Evolutionary conservation across 192 early-diverging fungal species (phyloP).

Genomic region (Dissophora ornata): DNA sequence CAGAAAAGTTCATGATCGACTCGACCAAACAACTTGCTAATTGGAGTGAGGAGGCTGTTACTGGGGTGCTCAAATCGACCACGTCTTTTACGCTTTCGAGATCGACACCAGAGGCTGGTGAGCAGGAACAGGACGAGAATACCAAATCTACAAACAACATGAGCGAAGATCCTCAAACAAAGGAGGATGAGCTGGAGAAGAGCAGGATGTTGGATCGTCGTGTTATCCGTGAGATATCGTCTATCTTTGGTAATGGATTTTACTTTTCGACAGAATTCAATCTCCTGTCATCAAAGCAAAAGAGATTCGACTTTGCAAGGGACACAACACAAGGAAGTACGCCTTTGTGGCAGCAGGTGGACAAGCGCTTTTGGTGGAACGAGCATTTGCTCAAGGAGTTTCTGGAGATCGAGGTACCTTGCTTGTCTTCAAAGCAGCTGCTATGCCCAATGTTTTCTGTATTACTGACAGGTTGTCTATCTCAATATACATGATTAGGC

Average conservation of each 20-base stretch:
- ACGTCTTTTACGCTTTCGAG: constrained; percentile 20
- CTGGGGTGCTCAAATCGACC: constrained; percentile 29
- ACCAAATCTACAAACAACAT: background rate
- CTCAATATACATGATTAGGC: constrained; percentile 56
- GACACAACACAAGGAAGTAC: background rate
- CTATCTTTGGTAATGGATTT: constrained; percentile 61
- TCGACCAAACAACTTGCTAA: constrained; percentile 31
- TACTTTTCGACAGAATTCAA: constrained; percentile 59
- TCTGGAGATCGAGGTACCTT: constrained; percentile 59
- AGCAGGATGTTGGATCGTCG: constrained; percentile 58
- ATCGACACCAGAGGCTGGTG: constrained; percentile 1
- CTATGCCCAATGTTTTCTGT: background rate
- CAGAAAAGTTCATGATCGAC: constrained; percentile 25
- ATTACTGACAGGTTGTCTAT: too few relatives aligned
- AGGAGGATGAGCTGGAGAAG: constrained; percentile 35
- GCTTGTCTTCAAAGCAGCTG: too few relatives aligned
- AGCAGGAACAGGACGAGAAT: background rate
- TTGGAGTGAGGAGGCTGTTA: constrained; percentile 28
- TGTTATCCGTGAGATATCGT: constrained; percentile 58
- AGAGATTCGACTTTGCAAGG: constrained; percentile 5
- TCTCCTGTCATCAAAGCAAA: constrained; percentile 23
- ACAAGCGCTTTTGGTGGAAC: constrained; percentile 72
- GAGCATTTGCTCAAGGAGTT: constrained; percentile 60
- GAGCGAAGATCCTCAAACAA: background rate
- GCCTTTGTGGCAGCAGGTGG: constrained; percentile 55